A percentile compares a stretch with the other conserved stretches of the same genome.
Evolutionary conservation across 441 rosid species (phyloP).

Genomic region (Eruca vesicaria): DNA sequence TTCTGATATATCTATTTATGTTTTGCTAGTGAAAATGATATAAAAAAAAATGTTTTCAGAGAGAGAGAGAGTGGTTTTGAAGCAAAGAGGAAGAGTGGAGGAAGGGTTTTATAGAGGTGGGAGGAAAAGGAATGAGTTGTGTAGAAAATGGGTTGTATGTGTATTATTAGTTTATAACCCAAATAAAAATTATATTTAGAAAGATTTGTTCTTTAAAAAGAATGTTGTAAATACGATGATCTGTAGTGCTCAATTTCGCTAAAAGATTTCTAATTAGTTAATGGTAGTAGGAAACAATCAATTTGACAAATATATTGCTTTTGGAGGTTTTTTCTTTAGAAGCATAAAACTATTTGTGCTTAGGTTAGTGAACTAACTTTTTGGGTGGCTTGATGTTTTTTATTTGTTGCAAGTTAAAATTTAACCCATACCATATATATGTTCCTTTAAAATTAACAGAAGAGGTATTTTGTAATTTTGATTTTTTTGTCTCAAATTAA

Average conservation of each 20-base stretch:
- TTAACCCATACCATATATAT: not conserved
- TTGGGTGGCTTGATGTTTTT: not conserved
- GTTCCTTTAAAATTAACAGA: not conserved
- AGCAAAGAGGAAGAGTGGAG: slow-evolving; percentile 22
- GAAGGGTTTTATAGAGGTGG: slow-evolving; percentile 27
- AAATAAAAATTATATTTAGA: not conserved
- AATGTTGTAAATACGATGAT: slow-evolving; percentile 1
- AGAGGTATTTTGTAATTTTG: not conserved
- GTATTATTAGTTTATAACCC: not conserved
- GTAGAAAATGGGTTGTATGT: slow-evolving; percentile 8
- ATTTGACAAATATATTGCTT: not conserved
- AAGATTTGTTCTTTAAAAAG: not conserved
- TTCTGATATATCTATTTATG: not conserved
- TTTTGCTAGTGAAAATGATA: not conserved
- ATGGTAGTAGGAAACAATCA: slow-evolving; percentile 1
- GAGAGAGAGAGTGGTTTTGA: slow-evolving; percentile 17
- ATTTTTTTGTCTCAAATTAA: not conserved
- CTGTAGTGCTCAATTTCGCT: not conserved
- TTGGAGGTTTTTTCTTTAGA: not conserved
- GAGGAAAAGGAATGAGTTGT: slow-evolving; percentile 1
- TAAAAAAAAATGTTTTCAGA: not conserved
- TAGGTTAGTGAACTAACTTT: slow-evolving; percentile 10
- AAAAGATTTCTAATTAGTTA: not conserved
- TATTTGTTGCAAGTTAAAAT: not conserved
- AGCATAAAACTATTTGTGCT: slow-evolving; percentile 9